Evolutionary conservation across 768 basidiomycete genomes (phyloP).

Genomic region (Boletus insuetus): DNA sequence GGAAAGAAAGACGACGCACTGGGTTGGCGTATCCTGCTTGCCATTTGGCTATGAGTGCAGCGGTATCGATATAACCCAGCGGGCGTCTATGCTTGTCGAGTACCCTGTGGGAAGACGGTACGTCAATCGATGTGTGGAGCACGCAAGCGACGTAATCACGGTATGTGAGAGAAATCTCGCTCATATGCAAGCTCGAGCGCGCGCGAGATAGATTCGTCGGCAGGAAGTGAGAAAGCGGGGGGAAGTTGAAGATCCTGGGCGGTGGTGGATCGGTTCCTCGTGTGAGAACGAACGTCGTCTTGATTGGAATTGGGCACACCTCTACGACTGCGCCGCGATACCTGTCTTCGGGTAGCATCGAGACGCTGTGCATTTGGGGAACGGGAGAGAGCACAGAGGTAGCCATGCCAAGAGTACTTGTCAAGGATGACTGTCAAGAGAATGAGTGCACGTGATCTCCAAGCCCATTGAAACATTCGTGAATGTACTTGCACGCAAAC

Average conservation of each 20-base stretch:
- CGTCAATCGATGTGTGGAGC: neutral
- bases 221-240: slow-evolving; percentile 81
- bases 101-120: slow-evolving; percentile 49
- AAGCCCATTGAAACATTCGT: too few relatives aligned
- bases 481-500: too few relatives aligned
- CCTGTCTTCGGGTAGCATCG: slow-evolving; percentile 40
- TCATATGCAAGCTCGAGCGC: slow-evolving; percentile 91
- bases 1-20: slow-evolving; percentile 39
- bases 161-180: slow-evolving; percentile 91
- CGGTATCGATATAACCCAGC: slow-evolving; percentile 82
- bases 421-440: too few relatives aligned
- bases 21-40: slow-evolving; percentile 69
- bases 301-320: slow-evolving; percentile 38
- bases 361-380: neutral
- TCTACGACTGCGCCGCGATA: slow-evolving; percentile 92
- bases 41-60: slow-evolving; percentile 72
- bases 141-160: slow-evolving; percentile 45
- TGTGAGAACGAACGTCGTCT: neutral
- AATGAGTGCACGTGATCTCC: slow-evolving; percentile 2
- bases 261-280: neutral
- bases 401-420: neutral
- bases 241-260: slow-evolving; percentile 66
- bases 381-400: neutral
- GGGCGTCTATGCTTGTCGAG: slow-evolving; percentile 70
- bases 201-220: slow-evolving; percentile 63